Percentiles rank a stretch among this genome's conserved stretches.
Conservation (phyloP, 2,329 filamentous ascomycete species). For the Ophiosphaerella herpotricha region DNA sequence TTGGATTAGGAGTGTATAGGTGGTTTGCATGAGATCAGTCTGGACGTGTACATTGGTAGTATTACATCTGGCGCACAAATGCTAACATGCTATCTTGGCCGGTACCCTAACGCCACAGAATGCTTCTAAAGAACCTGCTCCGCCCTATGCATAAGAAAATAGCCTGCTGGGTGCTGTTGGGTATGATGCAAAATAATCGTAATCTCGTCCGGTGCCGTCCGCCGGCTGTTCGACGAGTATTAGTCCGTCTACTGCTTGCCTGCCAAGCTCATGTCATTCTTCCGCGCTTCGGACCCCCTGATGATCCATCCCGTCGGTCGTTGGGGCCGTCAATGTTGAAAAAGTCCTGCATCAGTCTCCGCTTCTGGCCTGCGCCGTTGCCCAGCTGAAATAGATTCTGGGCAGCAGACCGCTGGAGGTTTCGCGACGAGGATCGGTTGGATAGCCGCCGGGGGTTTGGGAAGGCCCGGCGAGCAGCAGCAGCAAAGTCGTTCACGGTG, state of each 20-base stretch:
- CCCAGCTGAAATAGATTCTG: conserved; percentile 56
- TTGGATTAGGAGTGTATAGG: conserved; percentile 52
- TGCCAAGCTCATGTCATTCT: conserved; percentile 36
- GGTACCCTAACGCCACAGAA: conserved; percentile 27
- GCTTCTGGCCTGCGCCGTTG: conserved; percentile 71
- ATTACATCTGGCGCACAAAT: background rate
- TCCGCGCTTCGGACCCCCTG: conserved; percentile 46
- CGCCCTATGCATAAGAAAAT: conserved; percentile 27
- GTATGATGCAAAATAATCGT: conserved; percentile 25
- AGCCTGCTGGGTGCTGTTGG: conserved; percentile 20
- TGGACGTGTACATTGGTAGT: background rate
- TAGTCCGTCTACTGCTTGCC: background rate
- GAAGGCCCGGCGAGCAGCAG: conserved; percentile 39
- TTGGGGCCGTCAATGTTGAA: conserved; percentile 71
- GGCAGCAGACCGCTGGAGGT: conserved; percentile 36
- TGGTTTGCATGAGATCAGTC: conserved; percentile 40
- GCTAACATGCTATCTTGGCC: conserved; percentile 18
- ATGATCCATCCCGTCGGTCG: conserved; percentile 60
- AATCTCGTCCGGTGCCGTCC: conserved; percentile 13
- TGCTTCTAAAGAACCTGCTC: conserved; percentile 29
- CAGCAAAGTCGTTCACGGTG: conserved; percentile 27
- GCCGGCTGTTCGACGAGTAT: conserved; percentile 4
- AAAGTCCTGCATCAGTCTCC: conserved; percentile 73
- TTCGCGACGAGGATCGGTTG: conserved; percentile 43
- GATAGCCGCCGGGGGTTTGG: conserved; percentile 38